phyloP scores from a whole-genome alignment of 1,139 yeast genomes.

The Torulaspora globosa region DNA sequence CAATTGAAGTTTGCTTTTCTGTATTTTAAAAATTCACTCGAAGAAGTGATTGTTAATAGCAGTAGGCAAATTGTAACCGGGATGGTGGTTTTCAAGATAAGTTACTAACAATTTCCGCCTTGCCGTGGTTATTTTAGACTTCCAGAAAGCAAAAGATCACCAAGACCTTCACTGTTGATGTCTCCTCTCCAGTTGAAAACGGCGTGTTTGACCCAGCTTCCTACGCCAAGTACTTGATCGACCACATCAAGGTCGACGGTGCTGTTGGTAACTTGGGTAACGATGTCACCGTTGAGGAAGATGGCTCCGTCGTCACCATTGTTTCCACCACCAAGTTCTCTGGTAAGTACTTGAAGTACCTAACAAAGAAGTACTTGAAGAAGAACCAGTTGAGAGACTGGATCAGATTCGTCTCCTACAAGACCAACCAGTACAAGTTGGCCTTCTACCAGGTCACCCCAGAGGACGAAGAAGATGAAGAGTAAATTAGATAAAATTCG shows the following conservation, averaged over 20 bases:
- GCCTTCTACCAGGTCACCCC: conserved; percentile 99
- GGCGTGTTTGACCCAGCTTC: conserved; percentile 98
- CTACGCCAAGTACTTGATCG: conserved; percentile 96
- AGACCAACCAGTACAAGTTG: conserved; percentile 95
- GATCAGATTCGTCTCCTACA: conserved; percentile 98
- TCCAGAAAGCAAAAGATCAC: conserved; percentile 74
- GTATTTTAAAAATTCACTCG: conserved; percentile 39
- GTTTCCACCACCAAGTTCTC: conserved; percentile 94
- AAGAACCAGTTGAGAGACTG: conserved; percentile 99
- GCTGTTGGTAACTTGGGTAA: conserved; percentile 96
- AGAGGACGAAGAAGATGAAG: conserved; percentile 84
- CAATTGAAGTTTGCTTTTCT: conserved; percentile 22
- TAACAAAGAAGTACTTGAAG: conserved; percentile 99
- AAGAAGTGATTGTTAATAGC: conserved; percentile 40
- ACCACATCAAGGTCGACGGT: conserved; percentile 98
- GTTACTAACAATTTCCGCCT: conserved; percentile 21
- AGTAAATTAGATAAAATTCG: conserved; percentile 27
- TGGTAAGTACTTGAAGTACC: conserved; percentile 99
- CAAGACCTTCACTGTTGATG: conserved; percentile 94
- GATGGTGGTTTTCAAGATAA: conserved; percentile 4
- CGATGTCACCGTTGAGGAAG: conserved; percentile 83
- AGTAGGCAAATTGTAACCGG: conserved; percentile 34
- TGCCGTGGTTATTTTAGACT: conserved; percentile 44
- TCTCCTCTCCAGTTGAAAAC: conserved; percentile 94
- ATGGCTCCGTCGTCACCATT: conserved; percentile 77